These are phyloP conservation scores for Sinapis alba DNA, from an alignment of 441 rosid genomes.

Conservation along the genomic window DNA sequence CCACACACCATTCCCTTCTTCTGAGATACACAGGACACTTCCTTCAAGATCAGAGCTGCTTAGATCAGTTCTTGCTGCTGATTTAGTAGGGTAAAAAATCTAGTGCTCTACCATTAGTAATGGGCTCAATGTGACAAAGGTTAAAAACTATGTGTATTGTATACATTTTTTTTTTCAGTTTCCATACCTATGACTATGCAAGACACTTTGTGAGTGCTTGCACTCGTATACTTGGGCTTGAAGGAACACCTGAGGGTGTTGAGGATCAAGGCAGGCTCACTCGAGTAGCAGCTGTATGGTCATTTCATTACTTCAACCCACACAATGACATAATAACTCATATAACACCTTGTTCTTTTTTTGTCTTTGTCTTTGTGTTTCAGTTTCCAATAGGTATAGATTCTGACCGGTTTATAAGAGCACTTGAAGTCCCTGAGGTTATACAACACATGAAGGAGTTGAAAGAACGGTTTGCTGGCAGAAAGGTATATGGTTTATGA, in stretches of 20 bases:
- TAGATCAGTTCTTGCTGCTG: slow-evolving; percentile 97
- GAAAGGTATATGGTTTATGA: slow-evolving; percentile 53
- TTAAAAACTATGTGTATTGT: slow-evolving; percentile 3
- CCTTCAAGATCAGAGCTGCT: slow-evolving; percentile 96
- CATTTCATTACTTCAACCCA: slow-evolving; percentile 32
- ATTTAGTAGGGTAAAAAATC: slow-evolving; percentile 99
- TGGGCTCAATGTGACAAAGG: too few relatives aligned
- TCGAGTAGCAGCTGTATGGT: slow-evolving; percentile 93
- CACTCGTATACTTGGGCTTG: slow-evolving; percentile 97
- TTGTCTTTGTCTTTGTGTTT: slow-evolving; percentile 26
- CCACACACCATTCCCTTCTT: slow-evolving; percentile 99
- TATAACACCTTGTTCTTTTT: too few relatives aligned
- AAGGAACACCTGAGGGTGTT: slow-evolving; percentile 99
- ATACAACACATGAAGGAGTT: slow-evolving; percentile 81
- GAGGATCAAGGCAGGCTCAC: slow-evolving; percentile 97
- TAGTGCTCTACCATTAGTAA: too few relatives aligned
- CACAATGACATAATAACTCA: too few relatives aligned
- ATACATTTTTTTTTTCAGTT: slow-evolving; percentile 51
- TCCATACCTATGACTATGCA: slow-evolving; percentile 99
- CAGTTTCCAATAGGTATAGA: slow-evolving; percentile 99
- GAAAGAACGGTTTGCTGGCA: slow-evolving; percentile 90
- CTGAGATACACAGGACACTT: slow-evolving; percentile 96
- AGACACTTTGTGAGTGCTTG: slow-evolving; percentile 99
- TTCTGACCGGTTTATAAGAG: slow-evolving; percentile 81
- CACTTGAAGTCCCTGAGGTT: slow-evolving; percentile 65